Conservation (phyloP, 176 grass and related monocot species). For the Saccharum officinarum region DNA sequence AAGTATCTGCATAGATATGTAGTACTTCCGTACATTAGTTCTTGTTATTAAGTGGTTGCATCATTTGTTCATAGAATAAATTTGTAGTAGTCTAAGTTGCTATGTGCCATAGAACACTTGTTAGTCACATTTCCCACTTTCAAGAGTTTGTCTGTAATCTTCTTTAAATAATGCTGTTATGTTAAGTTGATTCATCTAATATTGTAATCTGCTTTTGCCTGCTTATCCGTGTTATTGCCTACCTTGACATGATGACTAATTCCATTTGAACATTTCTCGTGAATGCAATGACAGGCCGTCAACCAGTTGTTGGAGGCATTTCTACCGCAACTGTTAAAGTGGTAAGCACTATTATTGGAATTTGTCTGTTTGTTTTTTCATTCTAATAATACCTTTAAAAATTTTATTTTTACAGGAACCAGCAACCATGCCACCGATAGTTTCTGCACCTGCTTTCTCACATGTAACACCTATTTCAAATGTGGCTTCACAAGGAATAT, state of each 20-base stretch:
- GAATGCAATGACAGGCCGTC: conserved; percentile 57
- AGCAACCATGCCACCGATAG: conserved; percentile 51
- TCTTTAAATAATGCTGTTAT: conserved; percentile 15
- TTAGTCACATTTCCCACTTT: conserved; percentile 6
- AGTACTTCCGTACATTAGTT: not conserved
- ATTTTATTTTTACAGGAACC: conserved; percentile 64
- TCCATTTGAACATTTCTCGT: conserved; percentile 37
- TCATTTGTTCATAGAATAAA: conserved; percentile 18
- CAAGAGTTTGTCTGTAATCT: conserved; percentile 2
- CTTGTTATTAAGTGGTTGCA: conserved; percentile 11
- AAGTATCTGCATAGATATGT: not conserved
- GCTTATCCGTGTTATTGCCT: conserved; percentile 23
- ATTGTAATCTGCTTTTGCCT: conserved; percentile 6
- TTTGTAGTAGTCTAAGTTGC: conserved; percentile 12
- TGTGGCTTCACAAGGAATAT: conserved; percentile 63
- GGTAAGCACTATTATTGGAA: conserved; percentile 41
- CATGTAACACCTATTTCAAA: conserved; percentile 61
- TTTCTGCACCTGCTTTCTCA: conserved; percentile 59
- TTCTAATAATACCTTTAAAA: conserved; percentile 1
- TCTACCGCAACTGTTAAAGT: conserved; percentile 63
- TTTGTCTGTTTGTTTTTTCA: conserved; percentile 18
- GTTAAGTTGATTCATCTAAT: conserved; percentile 15
- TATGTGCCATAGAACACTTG: not conserved
- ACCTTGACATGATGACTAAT: conserved; percentile 14
- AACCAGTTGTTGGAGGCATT: conserved; percentile 50